Evolutionary conservation across 2,329 filamentous ascomycete species (phyloP).

Genomic region (Paracoccidioides lutzii): DNA sequence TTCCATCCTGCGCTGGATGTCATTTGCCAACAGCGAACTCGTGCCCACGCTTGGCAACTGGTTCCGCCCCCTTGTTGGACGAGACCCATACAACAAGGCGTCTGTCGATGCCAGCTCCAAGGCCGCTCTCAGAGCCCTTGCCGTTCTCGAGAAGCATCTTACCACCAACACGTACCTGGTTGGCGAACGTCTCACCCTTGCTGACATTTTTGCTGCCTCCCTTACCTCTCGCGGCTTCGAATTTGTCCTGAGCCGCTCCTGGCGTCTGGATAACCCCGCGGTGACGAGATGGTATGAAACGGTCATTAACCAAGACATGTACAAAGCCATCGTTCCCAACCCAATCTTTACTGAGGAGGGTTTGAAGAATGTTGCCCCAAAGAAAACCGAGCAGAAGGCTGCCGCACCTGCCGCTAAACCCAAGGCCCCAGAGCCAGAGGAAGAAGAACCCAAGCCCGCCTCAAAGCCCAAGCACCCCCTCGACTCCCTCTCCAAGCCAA

Average conservation of each 20-base stretch:
- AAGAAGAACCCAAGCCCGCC: slow-evolving; percentile 49
- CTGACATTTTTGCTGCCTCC: slow-evolving; percentile 73
- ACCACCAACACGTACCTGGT: slow-evolving; percentile 91
- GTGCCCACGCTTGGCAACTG: slow-evolving; percentile 60
- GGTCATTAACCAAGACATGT: slow-evolving; percentile 83
- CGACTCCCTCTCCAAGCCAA: slow-evolving; percentile 66
- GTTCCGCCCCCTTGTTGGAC: slow-evolving; percentile 76
- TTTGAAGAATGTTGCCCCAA: slow-evolving; percentile 60
- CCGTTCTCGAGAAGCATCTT: slow-evolving; percentile 75
- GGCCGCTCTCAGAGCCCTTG: slow-evolving; percentile 53
- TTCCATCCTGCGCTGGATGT: slow-evolving; percentile 97
- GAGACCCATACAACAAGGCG: slow-evolving; percentile 95
- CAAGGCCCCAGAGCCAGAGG: slow-evolving; percentile 36
- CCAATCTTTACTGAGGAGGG: slow-evolving; percentile 71
- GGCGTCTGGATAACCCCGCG: slow-evolving; percentile 71
- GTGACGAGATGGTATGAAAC: slow-evolving; percentile 90
- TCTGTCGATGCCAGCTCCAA: slow-evolving; percentile 68
- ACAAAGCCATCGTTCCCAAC: slow-evolving; percentile 63
- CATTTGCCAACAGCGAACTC: slow-evolving; percentile 84
- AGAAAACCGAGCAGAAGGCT: slow-evolving; percentile 44
- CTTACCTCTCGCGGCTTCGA: slow-evolving; percentile 81
- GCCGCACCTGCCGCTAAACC: slow-evolving; percentile 47
- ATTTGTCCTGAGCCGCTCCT: slow-evolving; percentile 86
- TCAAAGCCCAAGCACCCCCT: slow-evolving; percentile 97
- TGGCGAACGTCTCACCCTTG: slow-evolving; percentile 91